phyloP scores from a whole-genome alignment of 169 alveolate species.

The Plasmodium vivax region DNA sequence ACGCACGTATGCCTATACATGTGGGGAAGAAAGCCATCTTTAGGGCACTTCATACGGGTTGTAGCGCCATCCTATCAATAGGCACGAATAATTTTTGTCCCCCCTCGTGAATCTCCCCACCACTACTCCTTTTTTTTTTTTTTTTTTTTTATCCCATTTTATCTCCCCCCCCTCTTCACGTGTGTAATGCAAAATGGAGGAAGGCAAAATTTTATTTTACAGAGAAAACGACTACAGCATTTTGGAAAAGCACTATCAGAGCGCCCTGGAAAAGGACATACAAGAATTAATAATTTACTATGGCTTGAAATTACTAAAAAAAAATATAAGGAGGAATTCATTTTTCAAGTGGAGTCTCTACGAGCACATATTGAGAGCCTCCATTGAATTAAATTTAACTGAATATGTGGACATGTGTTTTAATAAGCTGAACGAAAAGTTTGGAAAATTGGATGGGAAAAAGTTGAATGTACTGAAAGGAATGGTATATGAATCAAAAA shows the following conservation, averaged over 20 bases:
- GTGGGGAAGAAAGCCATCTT: neutral
- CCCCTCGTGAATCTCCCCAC: neutral
- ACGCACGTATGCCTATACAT: neutral
- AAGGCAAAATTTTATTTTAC: slow-evolving; percentile 8
- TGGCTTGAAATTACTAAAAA: slow-evolving; percentile 39
- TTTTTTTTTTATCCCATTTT: neutral
- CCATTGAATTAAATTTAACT: slow-evolving; percentile 47
- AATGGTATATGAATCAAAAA: slow-evolving; percentile 53
- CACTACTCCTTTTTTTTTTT: neutral
- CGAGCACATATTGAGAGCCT: slow-evolving; percentile 40
- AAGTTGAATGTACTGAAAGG: slow-evolving; percentile 52
- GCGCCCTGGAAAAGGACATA: slow-evolving; percentile 38
- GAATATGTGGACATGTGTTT: slow-evolving; percentile 57
- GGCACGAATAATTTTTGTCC: neutral
- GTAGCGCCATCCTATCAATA: neutral
- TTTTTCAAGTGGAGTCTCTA: slow-evolving; percentile 49
- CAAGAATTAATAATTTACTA: slow-evolving; percentile 47
- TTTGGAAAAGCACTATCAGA: slow-evolving; percentile 22
- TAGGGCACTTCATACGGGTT: neutral
- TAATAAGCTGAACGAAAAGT: slow-evolving; percentile 43
- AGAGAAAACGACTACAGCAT: slow-evolving; percentile 9
- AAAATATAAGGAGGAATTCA: slow-evolving; percentile 4
- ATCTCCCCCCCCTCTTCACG: neutral
- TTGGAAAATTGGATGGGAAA: slow-evolving; percentile 45
- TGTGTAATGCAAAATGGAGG: slow-evolving; percentile 39